A percentile compares a stretch with the other conserved stretches of the same genome.
These are phyloP conservation scores for Albugo candida DNA, from an alignment of 352 stramenopile genomes.

Conservation along the genomic window DNA sequence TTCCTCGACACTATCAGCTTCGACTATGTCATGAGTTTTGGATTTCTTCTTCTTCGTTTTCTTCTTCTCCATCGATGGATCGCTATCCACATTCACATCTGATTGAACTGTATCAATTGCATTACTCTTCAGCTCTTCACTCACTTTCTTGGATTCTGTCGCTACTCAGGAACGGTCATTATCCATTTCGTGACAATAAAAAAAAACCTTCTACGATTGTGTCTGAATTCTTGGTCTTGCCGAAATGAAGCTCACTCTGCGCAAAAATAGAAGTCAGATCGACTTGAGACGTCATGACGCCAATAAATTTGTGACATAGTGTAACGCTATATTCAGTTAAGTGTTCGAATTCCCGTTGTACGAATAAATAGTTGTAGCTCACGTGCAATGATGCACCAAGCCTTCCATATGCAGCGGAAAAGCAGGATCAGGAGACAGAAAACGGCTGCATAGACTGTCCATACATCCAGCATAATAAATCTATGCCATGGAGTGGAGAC, in stretches of 20 bases:
- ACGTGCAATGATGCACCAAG: too few species aligned
- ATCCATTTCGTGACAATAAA: background rate
- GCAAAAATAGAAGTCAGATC: background rate
- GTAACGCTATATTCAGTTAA: too few species aligned
- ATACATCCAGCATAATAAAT: constrained; percentile 55
- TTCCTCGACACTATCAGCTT: constrained; percentile 6
- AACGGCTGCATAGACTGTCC: constrained; percentile 46
- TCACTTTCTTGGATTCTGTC: background rate
- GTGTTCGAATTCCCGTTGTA: too few species aligned
- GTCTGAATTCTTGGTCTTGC: background rate
- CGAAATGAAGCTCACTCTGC: background rate
- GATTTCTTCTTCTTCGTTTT: constrained; percentile 14
- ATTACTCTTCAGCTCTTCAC: background rate
- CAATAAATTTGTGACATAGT: too few species aligned
- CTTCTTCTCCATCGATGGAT: constrained; percentile 13
- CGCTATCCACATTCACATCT: background rate
- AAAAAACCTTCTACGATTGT: background rate
- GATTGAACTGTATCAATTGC: background rate
- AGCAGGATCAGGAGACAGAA: constrained; percentile 44
- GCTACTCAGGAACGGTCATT: background rate
- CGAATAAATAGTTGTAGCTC: too few species aligned
- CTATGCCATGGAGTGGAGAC: constrained; percentile 57
- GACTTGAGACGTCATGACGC: background rate
- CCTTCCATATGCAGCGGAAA: constrained; percentile 31
- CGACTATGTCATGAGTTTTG: background rate